Conservation (phyloP, 2,329 filamentous ascomycete genomes). For the Ilyonectria sp. region DNA sequence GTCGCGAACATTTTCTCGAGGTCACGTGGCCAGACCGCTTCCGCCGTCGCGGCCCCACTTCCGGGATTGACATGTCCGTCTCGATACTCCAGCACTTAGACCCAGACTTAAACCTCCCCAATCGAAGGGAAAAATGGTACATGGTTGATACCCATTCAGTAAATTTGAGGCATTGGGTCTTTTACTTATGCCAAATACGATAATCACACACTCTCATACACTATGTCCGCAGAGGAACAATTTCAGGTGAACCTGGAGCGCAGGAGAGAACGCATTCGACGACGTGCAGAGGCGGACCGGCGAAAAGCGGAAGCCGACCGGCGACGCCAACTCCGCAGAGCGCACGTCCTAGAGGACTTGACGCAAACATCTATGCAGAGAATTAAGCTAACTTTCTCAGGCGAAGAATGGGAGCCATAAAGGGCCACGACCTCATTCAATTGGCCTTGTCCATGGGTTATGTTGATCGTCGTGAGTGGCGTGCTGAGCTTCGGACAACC, state of each 20-base stretch:
- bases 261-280: not conserved
- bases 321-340: not conserved
- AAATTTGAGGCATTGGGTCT: too few relatives aligned
- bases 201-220: not conserved
- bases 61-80: conserved; percentile 14
- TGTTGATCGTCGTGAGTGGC: not conserved
- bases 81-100: too few relatives aligned
- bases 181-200: too few relatives aligned
- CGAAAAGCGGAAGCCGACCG: not conserved
- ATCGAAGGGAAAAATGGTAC: too few relatives aligned
- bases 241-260: not conserved
- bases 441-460: not conserved
- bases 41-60: conserved; percentile 39
- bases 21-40: conserved; percentile 47
- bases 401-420: not conserved
- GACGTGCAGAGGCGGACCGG: not conserved
- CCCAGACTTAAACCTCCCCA: too few relatives aligned
- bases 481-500: not conserved
- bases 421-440: not conserved
- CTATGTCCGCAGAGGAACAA: not conserved
- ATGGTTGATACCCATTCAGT: too few relatives aligned
- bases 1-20: conserved; percentile 52
- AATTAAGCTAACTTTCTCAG: not conserved
- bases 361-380: not conserved
- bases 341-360: not conserved